These are phyloP conservation scores for Hansfordia pulvinata DNA, from an alignment of 2,329 filamentous ascomycete species.

Conservation along the genomic window DNA sequence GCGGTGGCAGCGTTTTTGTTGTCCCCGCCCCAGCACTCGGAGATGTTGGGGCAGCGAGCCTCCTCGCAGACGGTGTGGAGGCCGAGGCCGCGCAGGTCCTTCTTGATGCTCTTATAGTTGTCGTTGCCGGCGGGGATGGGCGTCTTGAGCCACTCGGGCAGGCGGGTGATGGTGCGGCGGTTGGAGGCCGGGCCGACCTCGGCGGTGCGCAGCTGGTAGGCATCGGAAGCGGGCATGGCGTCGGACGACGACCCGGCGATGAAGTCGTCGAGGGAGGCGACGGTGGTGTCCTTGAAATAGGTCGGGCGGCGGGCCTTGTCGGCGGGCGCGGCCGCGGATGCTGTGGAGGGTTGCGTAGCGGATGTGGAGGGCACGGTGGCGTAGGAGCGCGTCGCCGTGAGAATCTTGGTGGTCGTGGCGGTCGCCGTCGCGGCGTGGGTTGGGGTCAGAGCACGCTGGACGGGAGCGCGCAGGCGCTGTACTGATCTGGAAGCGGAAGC, in stretches of 20 bases:
- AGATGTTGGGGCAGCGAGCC: slow-evolving; percentile 92
- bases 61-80: slow-evolving; percentile 97
- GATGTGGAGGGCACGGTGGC: slow-evolving; percentile 29
- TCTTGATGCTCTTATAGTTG: slow-evolving; percentile 92
- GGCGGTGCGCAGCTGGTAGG: slow-evolving; percentile 46
- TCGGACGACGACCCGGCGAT: slow-evolving; percentile 26
- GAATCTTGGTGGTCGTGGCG: slow-evolving; percentile 12
- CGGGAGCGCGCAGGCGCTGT: slow-evolving; percentile 12
- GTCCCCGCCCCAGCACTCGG: slow-evolving; percentile 91
- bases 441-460: slow-evolving; percentile 13
- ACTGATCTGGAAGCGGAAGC: slow-evolving; percentile 12
- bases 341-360: slow-evolving; percentile 7
- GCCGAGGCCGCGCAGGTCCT: slow-evolving; percentile 76
- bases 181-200: slow-evolving; percentile 50
- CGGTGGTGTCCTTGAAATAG: slow-evolving; percentile 45
- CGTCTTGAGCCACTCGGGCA: slow-evolving; percentile 93
- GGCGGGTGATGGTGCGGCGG: slow-evolving; percentile 53
- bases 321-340: slow-evolving; percentile 5
- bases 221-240: slow-evolving; percentile 35
- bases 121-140: slow-evolving; percentile 69
- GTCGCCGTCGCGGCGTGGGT: slow-evolving; percentile 10
- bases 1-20: slow-evolving; percentile 85
- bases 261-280: slow-evolving; percentile 47
- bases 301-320: slow-evolving; percentile 23
- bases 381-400: slow-evolving; percentile 20